Evolutionary conservation across 345 rosid genomes (phyloP).

Genomic region (Citrus mangshanensis): DNA sequence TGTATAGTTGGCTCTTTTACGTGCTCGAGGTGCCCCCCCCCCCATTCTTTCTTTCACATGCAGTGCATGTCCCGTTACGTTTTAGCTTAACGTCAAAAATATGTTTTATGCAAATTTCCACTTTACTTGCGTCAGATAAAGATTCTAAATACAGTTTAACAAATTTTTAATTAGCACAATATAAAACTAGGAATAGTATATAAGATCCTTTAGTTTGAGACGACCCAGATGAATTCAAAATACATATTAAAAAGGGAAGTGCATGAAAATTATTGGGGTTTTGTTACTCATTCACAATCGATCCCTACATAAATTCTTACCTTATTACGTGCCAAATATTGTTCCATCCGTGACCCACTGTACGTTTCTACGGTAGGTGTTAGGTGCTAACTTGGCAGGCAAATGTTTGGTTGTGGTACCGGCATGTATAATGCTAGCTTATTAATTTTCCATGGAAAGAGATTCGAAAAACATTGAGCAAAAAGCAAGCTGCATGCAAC

Average conservation of each 20-base stretch:
- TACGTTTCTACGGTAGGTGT: slow-evolving; percentile 3
- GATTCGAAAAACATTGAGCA: not conserved
- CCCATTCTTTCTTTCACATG: not conserved
- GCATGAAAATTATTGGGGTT: not conserved
- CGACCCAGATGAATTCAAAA: not conserved
- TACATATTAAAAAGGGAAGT: not conserved
- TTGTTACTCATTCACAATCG: not conserved
- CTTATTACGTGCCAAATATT: not conserved
- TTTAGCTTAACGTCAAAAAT: not conserved
- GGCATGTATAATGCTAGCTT: not conserved
- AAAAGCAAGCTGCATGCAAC: not conserved
- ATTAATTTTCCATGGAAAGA: not conserved
- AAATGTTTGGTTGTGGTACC: slow-evolving; percentile 10
- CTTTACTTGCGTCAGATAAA: not conserved
- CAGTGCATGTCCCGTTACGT: not conserved
- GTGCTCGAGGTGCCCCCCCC: no score
- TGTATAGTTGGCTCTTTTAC: not conserved
- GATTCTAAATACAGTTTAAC: not conserved
- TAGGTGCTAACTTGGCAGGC: slow-evolving; percentile 5
- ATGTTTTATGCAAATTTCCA: not conserved
- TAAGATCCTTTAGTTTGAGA: not conserved
- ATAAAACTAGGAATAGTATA: not conserved
- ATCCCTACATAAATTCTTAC: not conserved
- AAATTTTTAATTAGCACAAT: no score
- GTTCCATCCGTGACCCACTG: not conserved